Conservation (phyloP, 2,329 filamentous ascomycete species). For the Periconia digitata region DNA sequence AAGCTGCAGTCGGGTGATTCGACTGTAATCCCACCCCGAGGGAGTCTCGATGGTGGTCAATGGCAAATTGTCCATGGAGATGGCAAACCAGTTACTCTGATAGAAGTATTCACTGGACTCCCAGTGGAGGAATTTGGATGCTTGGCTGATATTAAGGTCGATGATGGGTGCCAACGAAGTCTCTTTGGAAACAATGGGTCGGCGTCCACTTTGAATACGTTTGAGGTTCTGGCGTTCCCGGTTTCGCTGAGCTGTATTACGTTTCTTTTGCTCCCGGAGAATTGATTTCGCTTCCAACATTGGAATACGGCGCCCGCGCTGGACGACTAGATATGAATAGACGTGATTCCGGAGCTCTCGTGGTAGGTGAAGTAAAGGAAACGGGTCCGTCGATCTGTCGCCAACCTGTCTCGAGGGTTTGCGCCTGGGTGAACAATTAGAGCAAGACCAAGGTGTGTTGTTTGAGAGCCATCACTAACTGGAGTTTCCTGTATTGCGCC, state of each 20-base stretch:
- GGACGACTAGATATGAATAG: conserved; percentile 29
- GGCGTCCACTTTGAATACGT: conserved; percentile 20
- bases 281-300: conserved; percentile 28
- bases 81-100: conserved; percentile 30
- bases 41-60: conserved; percentile 23
- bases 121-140: conserved; percentile 20
- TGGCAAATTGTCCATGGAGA: conserved; percentile 28
- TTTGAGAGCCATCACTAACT: conserved; percentile 1
- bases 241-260: conserved; percentile 17
- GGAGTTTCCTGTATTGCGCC: background rate
- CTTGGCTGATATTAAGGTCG: conserved; percentile 23
- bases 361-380: conserved; percentile 30
- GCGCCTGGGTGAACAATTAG: conserved; percentile 1
- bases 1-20: conserved; percentile 26
- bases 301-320: conserved; percentile 11
- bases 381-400: conserved; percentile 12
- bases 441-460: background rate
- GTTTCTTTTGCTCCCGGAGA: conserved; percentile 29
- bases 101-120: conserved; percentile 32
- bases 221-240: conserved; percentile 28
- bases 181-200: conserved; percentile 19
- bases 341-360: conserved; percentile 33
- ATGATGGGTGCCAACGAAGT: conserved; percentile 18
- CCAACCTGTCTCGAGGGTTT: background rate
- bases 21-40: conserved; percentile 25